These are phyloP conservation scores for Colletotrichum lini DNA, from an alignment of 2,329 filamentous ascomycete genomes.

Conservation along the genomic window DNA sequence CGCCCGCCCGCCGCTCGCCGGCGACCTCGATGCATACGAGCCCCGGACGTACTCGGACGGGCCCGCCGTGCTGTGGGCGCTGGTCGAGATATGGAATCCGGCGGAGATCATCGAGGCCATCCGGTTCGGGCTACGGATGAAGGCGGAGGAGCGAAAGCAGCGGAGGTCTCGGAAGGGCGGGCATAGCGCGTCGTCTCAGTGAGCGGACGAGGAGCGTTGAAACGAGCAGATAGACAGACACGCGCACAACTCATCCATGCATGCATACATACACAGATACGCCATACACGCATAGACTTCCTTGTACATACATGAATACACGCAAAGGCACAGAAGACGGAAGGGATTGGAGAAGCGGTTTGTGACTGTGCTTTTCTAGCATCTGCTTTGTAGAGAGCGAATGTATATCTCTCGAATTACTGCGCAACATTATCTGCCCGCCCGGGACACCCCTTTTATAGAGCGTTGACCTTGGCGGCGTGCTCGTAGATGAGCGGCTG, in stretches of 20 bases:
- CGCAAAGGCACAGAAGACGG: too few relatives aligned
- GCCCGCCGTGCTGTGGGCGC: constrained; percentile 41
- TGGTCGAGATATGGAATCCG: constrained; percentile 34
- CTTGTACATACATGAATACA: too few relatives aligned
- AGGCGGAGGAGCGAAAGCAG: constrained; percentile 29
- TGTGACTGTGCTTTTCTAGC: neutral
- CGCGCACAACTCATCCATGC: too few relatives aligned
- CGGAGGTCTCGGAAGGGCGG: constrained; percentile 1
- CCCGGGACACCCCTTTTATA: neutral
- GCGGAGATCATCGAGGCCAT: constrained; percentile 33
- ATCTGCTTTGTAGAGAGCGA: neutral
- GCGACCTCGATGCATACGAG: constrained; percentile 28
- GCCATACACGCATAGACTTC: too few relatives aligned
- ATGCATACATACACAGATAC: too few relatives aligned
- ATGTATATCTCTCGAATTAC: neutral
- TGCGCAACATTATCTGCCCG: too few relatives aligned
- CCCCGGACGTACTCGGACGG: constrained; percentile 46
- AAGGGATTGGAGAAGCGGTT: neutral
- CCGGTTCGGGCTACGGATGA: constrained; percentile 31
- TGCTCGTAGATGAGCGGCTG: constrained; percentile 60
- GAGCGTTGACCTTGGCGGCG: constrained; percentile 55
- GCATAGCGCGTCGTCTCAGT: neutral
- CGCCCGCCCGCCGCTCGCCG: constrained; percentile 29
- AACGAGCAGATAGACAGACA: too few relatives aligned
- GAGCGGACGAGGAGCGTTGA: neutral